phyloP scores from a whole-genome alignment of 2,329 filamentous ascomycete species.

The Curvularia hawaiiensis region DNA sequence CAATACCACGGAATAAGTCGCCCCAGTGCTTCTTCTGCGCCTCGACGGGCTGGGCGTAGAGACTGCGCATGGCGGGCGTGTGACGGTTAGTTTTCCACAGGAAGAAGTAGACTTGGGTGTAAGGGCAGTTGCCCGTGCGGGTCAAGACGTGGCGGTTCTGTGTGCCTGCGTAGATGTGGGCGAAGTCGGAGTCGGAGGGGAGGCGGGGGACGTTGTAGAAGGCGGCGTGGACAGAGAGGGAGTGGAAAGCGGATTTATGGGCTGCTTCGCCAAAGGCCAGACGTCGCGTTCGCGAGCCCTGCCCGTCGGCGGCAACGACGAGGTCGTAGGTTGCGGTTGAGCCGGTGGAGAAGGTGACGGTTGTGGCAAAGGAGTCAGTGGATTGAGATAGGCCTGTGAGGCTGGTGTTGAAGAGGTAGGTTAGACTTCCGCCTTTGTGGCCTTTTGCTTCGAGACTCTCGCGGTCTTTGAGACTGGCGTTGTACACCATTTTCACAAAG shows the following conservation, averaged over 20 bases:
- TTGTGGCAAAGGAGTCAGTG: constrained; percentile 9
- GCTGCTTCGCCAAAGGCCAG: constrained; percentile 28
- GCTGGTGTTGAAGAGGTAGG: constrained; percentile 20
- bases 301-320: constrained; percentile 36
- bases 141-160: constrained; percentile 24
- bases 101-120: constrained; percentile 30
- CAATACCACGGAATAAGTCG: constrained; percentile 45
- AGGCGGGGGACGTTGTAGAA: constrained; percentile 34
- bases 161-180: constrained; percentile 15
- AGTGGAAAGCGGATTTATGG: constrained; percentile 19
- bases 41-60: constrained; percentile 38
- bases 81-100: constrained; percentile 21
- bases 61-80: constrained; percentile 2
- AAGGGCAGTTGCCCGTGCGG: constrained; percentile 25
- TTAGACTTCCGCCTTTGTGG: constrained; percentile 8
- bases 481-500: constrained; percentile 42
- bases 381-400: constrained; percentile 23
- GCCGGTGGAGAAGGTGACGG: constrained; percentile 28
- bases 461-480: constrained; percentile 18
- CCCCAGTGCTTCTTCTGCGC: constrained; percentile 49
- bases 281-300: constrained; percentile 26
- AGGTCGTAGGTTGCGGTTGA: constrained; percentile 27
- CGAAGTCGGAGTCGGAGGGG: constrained; percentile 21
- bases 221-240: constrained; percentile 27
- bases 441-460: constrained; percentile 21